Evolutionary conservation across 305 asterid species (phyloP), one percentile per base, ranked within the genome.

Genomic region (Fraxinus paxiana): DNA sequence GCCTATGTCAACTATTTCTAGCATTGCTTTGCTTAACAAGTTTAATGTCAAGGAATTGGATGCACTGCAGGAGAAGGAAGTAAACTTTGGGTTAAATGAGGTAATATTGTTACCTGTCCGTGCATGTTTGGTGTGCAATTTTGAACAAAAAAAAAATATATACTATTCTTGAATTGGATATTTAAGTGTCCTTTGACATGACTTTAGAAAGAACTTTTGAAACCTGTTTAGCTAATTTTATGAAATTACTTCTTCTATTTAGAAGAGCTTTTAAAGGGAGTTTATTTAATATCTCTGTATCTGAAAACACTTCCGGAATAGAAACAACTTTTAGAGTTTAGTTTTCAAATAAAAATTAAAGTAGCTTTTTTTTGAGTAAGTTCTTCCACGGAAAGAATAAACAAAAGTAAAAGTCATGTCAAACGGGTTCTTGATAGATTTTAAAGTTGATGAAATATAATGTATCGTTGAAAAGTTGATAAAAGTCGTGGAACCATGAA

Each of bases 1-100:
- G 74, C 88, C 89, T 0, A 72, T 70, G 83, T 82, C 87, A 0
- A 82, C 81, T 9, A 76, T 82, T 7, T 82, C 88, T 1, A 75
- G 83, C 22, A 48, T 82, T 18, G 72, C 85, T 24, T 12, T 85
- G 76, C 82, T 85, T 0, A 82, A 80, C 1, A 30, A 73, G 75
- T 56, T 76, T 37, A 79, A 79, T 6, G 78, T 83, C 1, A 82
- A 75, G 77, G 83, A 87, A 13, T 61, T 81, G 6, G 80, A 69
- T 0, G 71, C 79, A 8, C 79, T 85, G 2, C 73, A 73, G 33
- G 85, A 79, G 31, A 83, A 80, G 73, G 80, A 77, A 18, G 85
- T 82, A 0, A 35, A 9, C 17, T 2, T 83, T 4, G 83, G 82
- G 17, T 71, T 82, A 59, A 2, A 83, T 10, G 84, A 79, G 89